Evolutionary conservation across 164 flowering plant species (phyloP).

Genomic region (Piper betle): DNA sequence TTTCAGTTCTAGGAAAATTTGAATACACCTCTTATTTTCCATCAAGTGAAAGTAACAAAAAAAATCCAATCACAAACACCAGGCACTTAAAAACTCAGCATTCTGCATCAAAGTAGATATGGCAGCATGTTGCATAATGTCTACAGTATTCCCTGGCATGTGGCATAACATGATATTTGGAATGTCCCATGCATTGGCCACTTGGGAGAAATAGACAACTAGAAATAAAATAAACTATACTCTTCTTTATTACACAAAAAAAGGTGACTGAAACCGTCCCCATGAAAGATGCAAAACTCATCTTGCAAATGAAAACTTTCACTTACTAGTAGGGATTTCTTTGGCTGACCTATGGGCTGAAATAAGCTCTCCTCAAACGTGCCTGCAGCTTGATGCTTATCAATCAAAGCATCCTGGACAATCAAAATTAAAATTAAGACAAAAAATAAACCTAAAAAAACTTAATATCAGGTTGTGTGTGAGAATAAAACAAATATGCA

Average conservation of each 20-base stretch:
- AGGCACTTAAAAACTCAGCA: background rate
- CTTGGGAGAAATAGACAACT: too few relatives aligned
- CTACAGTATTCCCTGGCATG: background rate
- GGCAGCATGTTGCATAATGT: background rate
- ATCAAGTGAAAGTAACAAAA: too few relatives aligned
- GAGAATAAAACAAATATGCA: background rate
- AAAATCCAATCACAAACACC: background rate
- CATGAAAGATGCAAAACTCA: background rate
- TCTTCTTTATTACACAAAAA: too few relatives aligned
- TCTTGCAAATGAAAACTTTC: background rate
- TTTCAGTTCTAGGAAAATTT: too few relatives aligned
- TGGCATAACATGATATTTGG: too few relatives aligned
- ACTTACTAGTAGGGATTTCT: conserved; percentile 50
- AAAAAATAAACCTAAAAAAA: too few relatives aligned
- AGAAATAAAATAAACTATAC: too few relatives aligned
- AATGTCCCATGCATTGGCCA: too few relatives aligned
- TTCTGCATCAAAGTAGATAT: background rate
- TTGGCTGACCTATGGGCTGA: conserved; percentile 45
- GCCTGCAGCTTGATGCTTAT: conserved; percentile 35
- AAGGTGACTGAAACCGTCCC: too few relatives aligned
- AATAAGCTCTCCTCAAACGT: conserved; percentile 34
- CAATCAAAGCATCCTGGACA: conserved; percentile 57
- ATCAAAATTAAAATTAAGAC: too few relatives aligned
- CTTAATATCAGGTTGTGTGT: too few relatives aligned
- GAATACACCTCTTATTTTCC: too few relatives aligned